Base-by-base conservation (phyloP, 176 grass and related monocot species). In the Eragrostis curvula region DNA sequence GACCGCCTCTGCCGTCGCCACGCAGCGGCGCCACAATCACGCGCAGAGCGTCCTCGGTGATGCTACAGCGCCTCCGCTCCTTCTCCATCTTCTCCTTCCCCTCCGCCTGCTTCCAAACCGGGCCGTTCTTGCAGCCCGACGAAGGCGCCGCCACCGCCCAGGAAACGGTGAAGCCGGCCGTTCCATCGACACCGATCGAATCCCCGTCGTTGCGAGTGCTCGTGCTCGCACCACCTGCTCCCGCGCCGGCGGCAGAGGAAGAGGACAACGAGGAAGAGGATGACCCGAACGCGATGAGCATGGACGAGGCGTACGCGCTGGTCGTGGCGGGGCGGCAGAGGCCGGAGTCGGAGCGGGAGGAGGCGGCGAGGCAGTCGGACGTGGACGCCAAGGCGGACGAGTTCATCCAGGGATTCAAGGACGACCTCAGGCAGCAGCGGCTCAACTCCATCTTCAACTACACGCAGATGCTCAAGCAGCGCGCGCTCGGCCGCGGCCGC, bases 391-490 rank as follows among this genome's bases (percentile, higher is more conserved):
- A 21, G 61, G 74, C 74, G 44, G 88, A 79, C 23, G 79, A 90
- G 79, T 78, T 86, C 73, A 73, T 86, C 46, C 48, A 7, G 4
- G 49, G 48, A 40, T 89, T 78, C 67, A 68, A 73, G 74, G 84
- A 90, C 44, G 79, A 86, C 9, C 60, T 69, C 1, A 57, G 84
- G 74, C 79, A 62, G 84, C 79, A 79, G 88, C 79, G 88, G 7
- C 88, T 90, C 61, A 50, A 74, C 30, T 90, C 88, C 79, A 86
- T 90, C 88, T 73, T 61, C 84, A 86, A 83, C 79, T 90, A 90
- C 88, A 90, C 88, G 66, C 83, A 86, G 73, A 90, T 78, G 77
- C 87, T 89, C 63, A 76, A 46, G 27, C 39, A 24, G 32, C 70
- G 62, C 15, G 27, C 20, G 30, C 18, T 39, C 41, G 69, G 29